Percentiles rank a stretch among this genome's conserved stretches.
phyloP scores from a whole-genome alignment of 2,329 filamentous ascomycete genomes.

The Alternaria atra region DNA sequence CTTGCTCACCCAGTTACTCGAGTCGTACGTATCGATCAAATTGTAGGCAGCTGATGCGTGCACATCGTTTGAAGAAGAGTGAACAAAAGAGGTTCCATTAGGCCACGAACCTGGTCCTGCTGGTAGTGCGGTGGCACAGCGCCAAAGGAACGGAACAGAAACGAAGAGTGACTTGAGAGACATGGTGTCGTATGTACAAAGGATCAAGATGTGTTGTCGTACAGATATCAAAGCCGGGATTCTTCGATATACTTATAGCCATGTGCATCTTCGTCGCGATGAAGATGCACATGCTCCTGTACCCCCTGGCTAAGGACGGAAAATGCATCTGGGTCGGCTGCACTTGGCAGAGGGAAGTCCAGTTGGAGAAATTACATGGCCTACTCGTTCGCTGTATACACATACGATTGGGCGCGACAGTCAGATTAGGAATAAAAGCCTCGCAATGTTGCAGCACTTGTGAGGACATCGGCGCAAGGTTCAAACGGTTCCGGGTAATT shows the following conservation, averaged over 20 bases:
- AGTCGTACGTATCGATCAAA: slow-evolving; percentile 49
- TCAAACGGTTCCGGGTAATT: slow-evolving; percentile 31
- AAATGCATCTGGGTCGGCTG: slow-evolving; percentile 17
- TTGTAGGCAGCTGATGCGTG: slow-evolving; percentile 33
- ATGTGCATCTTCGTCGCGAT: neutral
- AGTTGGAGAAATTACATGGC: slow-evolving; percentile 24
- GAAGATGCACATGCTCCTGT: slow-evolving; percentile 8
- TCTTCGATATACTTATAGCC: slow-evolving; percentile 21
- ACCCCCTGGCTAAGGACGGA: slow-evolving; percentile 1
- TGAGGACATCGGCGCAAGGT: slow-evolving; percentile 10
- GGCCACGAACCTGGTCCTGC: slow-evolving; percentile 35
- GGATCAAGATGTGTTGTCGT: slow-evolving; percentile 10
- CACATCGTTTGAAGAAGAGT: slow-evolving; percentile 18
- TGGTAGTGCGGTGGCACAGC: slow-evolving; percentile 29
- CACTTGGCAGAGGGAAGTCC: slow-evolving; percentile 8
- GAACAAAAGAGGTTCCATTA: slow-evolving; percentile 28
- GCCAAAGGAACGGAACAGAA: slow-evolving; percentile 33
- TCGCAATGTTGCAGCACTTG: slow-evolving; percentile 31
- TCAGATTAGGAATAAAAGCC: slow-evolving; percentile 29
- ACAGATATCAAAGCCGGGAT: slow-evolving; percentile 9
- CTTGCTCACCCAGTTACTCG: slow-evolving; percentile 50
- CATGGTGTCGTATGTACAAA: slow-evolving; percentile 21
- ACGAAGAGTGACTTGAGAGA: slow-evolving; percentile 22
- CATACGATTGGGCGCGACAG: slow-evolving; percentile 25
- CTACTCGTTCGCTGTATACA: neutral